These are phyloP conservation scores for Phycomyces nitens DNA, from an alignment of 192 early-diverging fungal species.

Conservation along the genomic window DNA sequence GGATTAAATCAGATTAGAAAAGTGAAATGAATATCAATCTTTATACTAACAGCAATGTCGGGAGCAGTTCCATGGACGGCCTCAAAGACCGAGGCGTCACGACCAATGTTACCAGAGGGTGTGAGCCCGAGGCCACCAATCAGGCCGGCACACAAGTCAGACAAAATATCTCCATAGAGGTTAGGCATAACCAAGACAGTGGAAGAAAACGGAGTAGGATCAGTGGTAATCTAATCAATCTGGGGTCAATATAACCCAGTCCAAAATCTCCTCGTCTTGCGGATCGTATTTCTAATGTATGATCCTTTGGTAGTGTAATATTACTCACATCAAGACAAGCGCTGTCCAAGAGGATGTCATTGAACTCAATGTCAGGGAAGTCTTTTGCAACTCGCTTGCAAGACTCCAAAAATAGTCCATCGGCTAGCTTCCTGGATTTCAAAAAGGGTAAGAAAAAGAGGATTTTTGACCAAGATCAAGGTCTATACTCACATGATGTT, in stretches of 20 bases:
- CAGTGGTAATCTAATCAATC: slow-evolving; percentile 76
- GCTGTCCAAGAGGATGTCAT: slow-evolving; percentile 88
- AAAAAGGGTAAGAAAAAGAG: no score
- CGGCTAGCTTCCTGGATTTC: slow-evolving; percentile 88
- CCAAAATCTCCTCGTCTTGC: no score
- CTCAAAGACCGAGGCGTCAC: slow-evolving; percentile 96
- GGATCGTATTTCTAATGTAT: no score
- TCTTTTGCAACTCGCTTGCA: slow-evolving; percentile 85
- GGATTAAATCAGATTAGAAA: no score
- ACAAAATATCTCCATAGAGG: slow-evolving; percentile 97
- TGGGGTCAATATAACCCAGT: no score
- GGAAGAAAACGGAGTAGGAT: slow-evolving; percentile 80
- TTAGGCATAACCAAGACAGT: slow-evolving; percentile 99
- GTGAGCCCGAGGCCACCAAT: slow-evolving; percentile 97
- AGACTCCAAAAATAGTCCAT: slow-evolving; percentile 91
- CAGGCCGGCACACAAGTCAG: slow-evolving; percentile 93
- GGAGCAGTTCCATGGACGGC: slow-evolving; percentile 91
- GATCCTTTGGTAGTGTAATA: no score
- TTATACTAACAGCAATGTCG: slow-evolving; percentile 75
- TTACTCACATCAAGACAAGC: slow-evolving; percentile 67
- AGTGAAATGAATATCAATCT: no score
- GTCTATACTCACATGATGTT: slow-evolving; percentile 67
- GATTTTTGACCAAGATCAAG: no score
- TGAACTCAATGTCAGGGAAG: slow-evolving; percentile 87
- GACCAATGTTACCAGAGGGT: slow-evolving; percentile 97